Evolutionary conservation across 179 eudicot genomes (phyloP).

Genomic region (Corrigiola litoralis): DNA sequence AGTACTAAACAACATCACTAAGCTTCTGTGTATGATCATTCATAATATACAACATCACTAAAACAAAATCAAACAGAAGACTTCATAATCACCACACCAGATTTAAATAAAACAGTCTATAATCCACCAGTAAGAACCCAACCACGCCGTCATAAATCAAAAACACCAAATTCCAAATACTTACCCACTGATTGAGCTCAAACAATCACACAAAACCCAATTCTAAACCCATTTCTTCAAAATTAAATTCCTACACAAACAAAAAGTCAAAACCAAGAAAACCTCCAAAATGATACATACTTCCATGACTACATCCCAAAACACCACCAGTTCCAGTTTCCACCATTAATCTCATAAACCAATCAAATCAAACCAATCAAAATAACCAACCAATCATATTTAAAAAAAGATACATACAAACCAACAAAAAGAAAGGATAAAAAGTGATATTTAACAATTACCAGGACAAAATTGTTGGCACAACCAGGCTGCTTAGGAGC

Average conservation of each 20-base stretch:
- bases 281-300: not conserved
- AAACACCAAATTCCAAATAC: not conserved
- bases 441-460: conserved; percentile 10
- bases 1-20: too few species aligned
- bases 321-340: not conserved
- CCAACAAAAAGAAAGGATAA: not conserved
- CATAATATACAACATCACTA: too few species aligned
- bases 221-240: not conserved
- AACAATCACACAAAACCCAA: not conserved
- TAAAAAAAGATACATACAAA: not conserved
- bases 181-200: not conserved
- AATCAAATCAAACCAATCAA: conserved; percentile 7
- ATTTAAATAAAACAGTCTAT: conserved; percentile 5
- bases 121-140: not conserved
- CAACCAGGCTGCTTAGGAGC: conserved; percentile 89
- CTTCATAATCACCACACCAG: conserved; percentile 3
- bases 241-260: not conserved
- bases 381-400: not conserved
- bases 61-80: not conserved
- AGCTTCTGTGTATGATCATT: too few species aligned
- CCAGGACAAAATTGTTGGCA: conserved; percentile 82
- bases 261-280: conserved; percentile 8
- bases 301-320: not conserved
- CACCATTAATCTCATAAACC: not conserved
- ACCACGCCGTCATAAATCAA: not conserved